A percentile compares a stretch with the other conserved stretches of the same genome.
These are phyloP conservation scores for Hemisphaericaspora xylofermentans DNA, from an alignment of 1,139 yeast genomes.

Conservation along the genomic window DNA sequence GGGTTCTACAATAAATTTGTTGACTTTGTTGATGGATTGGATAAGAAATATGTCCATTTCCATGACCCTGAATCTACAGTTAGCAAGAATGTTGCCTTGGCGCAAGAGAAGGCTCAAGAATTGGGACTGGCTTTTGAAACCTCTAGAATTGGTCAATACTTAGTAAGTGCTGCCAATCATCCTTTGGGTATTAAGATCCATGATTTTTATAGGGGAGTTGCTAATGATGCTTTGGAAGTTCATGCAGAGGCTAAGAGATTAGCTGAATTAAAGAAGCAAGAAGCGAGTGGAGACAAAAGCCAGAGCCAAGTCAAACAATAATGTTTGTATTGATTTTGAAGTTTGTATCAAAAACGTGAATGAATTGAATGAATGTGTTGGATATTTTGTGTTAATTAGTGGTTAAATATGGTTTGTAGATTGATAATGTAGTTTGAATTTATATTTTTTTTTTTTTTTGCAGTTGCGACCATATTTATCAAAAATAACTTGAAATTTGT, in stretches of 20 bases:
- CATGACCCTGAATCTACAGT: constrained; percentile 17
- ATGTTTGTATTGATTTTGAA: not conserved
- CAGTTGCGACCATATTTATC: not conserved
- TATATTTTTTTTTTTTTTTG: constrained; percentile 2
- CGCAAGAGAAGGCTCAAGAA: constrained; percentile 14
- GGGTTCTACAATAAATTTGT: constrained; percentile 61
- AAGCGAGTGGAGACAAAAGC: constrained; percentile 8
- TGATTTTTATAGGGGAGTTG: constrained; percentile 43
- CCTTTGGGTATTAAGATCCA: constrained; percentile 42
- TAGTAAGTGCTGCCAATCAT: constrained; percentile 33
- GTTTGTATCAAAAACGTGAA: not conserved
- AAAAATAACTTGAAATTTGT: not conserved
- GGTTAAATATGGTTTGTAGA: not conserved
- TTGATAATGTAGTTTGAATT: not conserved
- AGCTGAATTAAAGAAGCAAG: constrained; percentile 54
- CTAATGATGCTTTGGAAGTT: constrained; percentile 59
- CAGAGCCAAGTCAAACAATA: not conserved
- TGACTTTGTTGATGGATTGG: constrained; percentile 53
- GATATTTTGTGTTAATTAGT: not conserved
- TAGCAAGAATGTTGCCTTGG: constrained; percentile 16
- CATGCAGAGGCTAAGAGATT: constrained; percentile 73
- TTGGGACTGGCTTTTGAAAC: constrained; percentile 8
- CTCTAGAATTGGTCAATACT: constrained; percentile 30
- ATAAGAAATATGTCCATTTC: constrained; percentile 58
- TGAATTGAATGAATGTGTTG: not conserved